Evolutionary conservation across 2,329 filamentous ascomycete species (phyloP).

Genomic region (Seiridium cupressi): DNA sequence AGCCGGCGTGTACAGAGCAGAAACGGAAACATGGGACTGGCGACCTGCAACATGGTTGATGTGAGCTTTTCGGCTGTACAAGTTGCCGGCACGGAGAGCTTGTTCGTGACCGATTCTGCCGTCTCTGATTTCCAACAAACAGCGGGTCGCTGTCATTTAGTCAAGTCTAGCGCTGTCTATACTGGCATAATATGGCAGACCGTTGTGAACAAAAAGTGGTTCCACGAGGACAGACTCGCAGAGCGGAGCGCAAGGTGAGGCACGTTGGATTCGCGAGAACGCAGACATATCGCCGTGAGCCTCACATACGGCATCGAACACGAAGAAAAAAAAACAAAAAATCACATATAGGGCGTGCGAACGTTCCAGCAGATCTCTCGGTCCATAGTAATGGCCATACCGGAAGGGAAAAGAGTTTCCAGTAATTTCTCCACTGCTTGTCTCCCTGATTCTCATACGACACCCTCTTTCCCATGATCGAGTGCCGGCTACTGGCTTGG

Average conservation of each 20-base stretch:
- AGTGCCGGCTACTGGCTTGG: not conserved
- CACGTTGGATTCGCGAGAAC: no score
- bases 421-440: not conserved
- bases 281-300: no score
- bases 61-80: not conserved
- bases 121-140: no score
- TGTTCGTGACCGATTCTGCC: no score
- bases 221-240: no score
- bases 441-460: not conserved
- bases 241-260: no score
- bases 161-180: not conserved
- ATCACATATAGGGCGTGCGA: no score
- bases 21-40: not conserved
- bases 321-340: no score
- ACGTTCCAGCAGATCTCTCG: not conserved
- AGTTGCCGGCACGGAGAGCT: not conserved
- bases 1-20: not conserved
- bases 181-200: no score
- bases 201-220: no score
- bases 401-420: not conserved
- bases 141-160: not conserved
- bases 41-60: slow-evolving; percentile 6
- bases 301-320: no score
- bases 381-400: not conserved
- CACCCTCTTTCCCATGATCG: not conserved